Base-by-base conservation (phyloP, 2,329 filamentous ascomycete genomes). In the Sphaerulina vaccinii region DNA sequence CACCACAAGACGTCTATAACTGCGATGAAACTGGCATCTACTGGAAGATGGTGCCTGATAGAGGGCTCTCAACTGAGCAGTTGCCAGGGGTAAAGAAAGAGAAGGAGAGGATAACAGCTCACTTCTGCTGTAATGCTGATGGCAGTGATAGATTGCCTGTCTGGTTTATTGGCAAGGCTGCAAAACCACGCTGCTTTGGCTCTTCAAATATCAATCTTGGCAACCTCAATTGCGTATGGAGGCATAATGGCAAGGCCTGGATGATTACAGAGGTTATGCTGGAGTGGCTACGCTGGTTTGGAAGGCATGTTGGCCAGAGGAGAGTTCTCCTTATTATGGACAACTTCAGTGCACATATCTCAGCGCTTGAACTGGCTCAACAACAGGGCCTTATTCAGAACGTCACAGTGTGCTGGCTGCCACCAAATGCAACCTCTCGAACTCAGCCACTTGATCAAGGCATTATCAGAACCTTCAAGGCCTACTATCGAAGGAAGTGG, bases 251-350 rank as follows among this genome's bases (percentile, higher is more conserved):
- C 27, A 32, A 32, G 27, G 27, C 27, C 13, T 32, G 27, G 27
- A 32, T 32, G 27, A 51, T 24, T 18, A 51, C 18, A 16, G 23
- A 21, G 23, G 42, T 54, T 18, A 54, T 54, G 41, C 24, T 42
- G 13, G 47, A 54, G 36, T 54, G 35, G 42, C 43, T 52, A 8
- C 18, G 35, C n/a, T 48, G 33, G 44, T 52, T 52, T 33, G 19
- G 16, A 13, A 13, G 22, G n/a, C 33, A 49, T 39, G 24, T 52
- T 22, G 19, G 15, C 5, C 16, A 29, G 15, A 23, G 41, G 2
- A 33, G 42, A 42, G 52, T 54, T 5, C 46, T 54, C 18, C 36
- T 54, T 27, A 9, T 46, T n/a, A 51, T 54, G 22, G 52, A 54
- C 23, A 54, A 51, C 47, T 51, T 51, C 13, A 39, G 18, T 23